phyloP scores from a whole-genome alignment of 75 land plant species.

The Picea sitchensis region DNA sequence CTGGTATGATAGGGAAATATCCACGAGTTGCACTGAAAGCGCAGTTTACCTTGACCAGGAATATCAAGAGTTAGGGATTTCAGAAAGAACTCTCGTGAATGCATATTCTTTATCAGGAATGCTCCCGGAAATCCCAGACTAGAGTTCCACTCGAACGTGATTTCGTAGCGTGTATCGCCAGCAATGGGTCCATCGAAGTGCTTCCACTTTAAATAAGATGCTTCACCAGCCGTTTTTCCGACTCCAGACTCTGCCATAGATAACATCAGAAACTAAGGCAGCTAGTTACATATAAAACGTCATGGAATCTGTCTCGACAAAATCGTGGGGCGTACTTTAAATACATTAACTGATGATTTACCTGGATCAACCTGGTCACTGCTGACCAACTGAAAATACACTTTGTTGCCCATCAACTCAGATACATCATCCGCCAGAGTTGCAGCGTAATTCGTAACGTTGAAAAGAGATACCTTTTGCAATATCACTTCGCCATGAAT shows the following conservation, averaged over 20 bases:
- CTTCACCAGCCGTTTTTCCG: conserved; percentile 4
- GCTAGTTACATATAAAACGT: too few species aligned
- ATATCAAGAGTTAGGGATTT: conserved; percentile 19
- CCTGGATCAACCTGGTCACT: not conserved
- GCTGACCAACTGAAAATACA: not conserved
- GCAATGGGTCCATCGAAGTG: not conserved
- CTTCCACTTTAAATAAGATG: conserved; percentile 2
- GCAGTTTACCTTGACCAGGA: not conserved
- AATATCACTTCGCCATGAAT: not conserved
- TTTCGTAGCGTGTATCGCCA: not conserved
- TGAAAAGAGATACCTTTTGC: not conserved
- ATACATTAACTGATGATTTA: not conserved
- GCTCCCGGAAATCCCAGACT: conserved; percentile 34
- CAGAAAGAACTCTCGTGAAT: conserved; percentile 31
- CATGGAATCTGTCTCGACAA: too few species aligned
- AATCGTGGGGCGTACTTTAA: too few species aligned
- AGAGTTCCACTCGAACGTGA: conserved; percentile 14
- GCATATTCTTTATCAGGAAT: conserved; percentile 21
- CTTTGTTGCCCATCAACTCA: not conserved
- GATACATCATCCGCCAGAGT: not conserved
- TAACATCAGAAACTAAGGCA: too few species aligned
- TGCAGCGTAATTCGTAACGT: not conserved
- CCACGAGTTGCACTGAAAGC: conserved; percentile 30
- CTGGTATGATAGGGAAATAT: conserved; percentile 10
- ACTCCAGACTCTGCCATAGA: conserved; percentile 6